These are phyloP conservation scores for Geranium incanum DNA, from an alignment of 441 rosid species.

Conservation along the genomic window DNA sequence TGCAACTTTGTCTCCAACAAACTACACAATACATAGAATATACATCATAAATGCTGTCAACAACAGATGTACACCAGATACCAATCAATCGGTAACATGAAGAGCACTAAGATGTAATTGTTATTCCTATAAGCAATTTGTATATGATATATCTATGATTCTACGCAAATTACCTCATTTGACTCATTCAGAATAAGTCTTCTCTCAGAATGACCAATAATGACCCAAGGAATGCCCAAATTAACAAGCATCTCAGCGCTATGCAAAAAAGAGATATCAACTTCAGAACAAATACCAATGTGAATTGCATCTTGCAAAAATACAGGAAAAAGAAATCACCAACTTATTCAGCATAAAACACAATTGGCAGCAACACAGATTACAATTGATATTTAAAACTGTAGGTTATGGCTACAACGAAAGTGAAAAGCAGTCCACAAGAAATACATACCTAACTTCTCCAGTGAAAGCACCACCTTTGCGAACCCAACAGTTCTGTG, in stretches of 20 bases:
- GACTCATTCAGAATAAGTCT: slow-evolving; percentile 49
- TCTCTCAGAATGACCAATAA: slow-evolving; percentile 72
- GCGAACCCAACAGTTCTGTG: too few relatives aligned
- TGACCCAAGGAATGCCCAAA: slow-evolving; percentile 63
- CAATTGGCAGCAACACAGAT: too few relatives aligned
- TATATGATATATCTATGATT: neutral
- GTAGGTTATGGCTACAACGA: too few relatives aligned
- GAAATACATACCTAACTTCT: too few relatives aligned
- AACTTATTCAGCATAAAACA: too few relatives aligned
- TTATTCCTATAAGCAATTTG: neutral
- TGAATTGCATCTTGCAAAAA: too few relatives aligned
- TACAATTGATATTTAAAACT: neutral
- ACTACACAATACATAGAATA: slow-evolving; percentile 27
- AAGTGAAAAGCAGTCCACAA: neutral
- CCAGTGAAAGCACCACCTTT: too few relatives aligned
- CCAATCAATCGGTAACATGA: neutral
- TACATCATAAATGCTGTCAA: slow-evolving; percentile 13
- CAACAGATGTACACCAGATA: neutral
- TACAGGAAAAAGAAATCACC: too few relatives aligned
- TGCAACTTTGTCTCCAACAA: slow-evolving; percentile 62
- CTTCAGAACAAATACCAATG: neutral
- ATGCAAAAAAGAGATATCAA: neutral
- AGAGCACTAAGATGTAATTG: neutral
- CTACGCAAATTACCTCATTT: slow-evolving; percentile 31
- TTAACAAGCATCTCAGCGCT: slow-evolving; percentile 69